A percentile compares a stretch with the other conserved stretches of the same genome.
Conservation (phyloP, 2,329 filamentous ascomycete species). For the Aureobasidium zeae region DNA sequence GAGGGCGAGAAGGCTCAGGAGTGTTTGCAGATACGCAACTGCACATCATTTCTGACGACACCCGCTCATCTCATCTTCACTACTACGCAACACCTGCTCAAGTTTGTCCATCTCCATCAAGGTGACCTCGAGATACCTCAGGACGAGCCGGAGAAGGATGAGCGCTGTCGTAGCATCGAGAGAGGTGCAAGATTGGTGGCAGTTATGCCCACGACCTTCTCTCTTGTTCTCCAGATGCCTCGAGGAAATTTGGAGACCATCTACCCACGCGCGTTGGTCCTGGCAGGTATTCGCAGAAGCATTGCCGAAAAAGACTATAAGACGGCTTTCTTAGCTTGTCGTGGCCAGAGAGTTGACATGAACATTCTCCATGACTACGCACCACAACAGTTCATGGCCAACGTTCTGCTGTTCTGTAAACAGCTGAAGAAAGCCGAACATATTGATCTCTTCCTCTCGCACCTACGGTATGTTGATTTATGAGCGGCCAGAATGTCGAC, state of each 20-base stretch:
- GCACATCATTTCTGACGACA: conserved; percentile 82
- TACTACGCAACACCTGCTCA: conserved; percentile 83
- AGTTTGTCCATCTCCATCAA: conserved; percentile 73
- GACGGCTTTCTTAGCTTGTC: conserved; percentile 75
- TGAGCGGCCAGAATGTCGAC: conserved; percentile 5
- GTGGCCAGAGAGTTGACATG: conserved; percentile 92
- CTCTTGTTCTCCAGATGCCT: conserved; percentile 85
- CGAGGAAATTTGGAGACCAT: conserved; percentile 93
- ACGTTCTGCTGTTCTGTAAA: conserved; percentile 66
- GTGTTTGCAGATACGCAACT: conserved; percentile 67
- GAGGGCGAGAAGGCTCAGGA: conserved; percentile 41
- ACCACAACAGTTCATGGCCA: conserved; percentile 74
- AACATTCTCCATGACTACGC: conserved; percentile 93
- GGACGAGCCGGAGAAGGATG: conserved; percentile 85
- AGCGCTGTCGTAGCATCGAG: conserved; percentile 85
- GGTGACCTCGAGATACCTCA: conserved; percentile 68
- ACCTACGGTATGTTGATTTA: conserved; percentile 53
- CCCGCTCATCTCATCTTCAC: conserved; percentile 80
- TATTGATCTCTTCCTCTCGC: conserved; percentile 85
- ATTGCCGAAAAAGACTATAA: conserved; percentile 75
- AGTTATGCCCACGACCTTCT: conserved; percentile 79
- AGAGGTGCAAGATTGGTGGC: conserved; percentile 79
- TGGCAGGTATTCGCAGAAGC: conserved; percentile 75
- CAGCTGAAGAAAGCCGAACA: conserved; percentile 74
- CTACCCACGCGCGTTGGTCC: conserved; percentile 81